Evolutionary conservation across 2,329 filamentous ascomycete genomes (phyloP).

Genomic region (Fragosphaeria purpurea): DNA sequence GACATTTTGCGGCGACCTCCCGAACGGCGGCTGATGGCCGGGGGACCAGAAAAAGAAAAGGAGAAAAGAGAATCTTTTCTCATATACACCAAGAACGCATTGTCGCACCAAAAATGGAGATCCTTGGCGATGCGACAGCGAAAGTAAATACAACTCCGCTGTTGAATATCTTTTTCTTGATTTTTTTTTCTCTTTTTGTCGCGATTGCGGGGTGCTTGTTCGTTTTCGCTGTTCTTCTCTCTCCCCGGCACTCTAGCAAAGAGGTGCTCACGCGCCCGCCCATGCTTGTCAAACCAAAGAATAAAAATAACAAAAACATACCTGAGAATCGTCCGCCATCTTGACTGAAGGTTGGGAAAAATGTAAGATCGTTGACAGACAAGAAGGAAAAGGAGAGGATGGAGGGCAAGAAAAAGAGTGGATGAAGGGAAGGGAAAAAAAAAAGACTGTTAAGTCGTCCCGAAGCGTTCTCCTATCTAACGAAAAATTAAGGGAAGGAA

Average conservation of each 20-base stretch:
- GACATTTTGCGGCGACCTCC: too few relatives aligned
- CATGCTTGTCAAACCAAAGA: background rate
- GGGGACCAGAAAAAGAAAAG: background rate
- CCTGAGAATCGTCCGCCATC: slow-evolving; percentile 47
- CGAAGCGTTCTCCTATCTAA: slow-evolving; percentile 7
- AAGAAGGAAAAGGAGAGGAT: slow-evolving; percentile 6
- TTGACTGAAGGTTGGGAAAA: slow-evolving; percentile 35
- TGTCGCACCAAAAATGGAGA: too few relatives aligned
- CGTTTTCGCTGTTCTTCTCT: slow-evolving; percentile 19
- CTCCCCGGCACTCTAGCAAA: slow-evolving; percentile 15
- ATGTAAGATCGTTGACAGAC: slow-evolving; percentile 12
- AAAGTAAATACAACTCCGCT: background rate
- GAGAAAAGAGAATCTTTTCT: background rate
- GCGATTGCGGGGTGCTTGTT: slow-evolving; percentile 39
- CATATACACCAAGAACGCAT: too few relatives aligned
- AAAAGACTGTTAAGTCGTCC: slow-evolving; percentile 10
- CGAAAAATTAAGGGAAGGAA: slow-evolving; percentile 9
- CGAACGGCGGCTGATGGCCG: too few relatives aligned
- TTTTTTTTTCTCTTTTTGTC: slow-evolving; percentile 6
- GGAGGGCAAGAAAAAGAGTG: slow-evolving; percentile 15
- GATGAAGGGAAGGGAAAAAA: slow-evolving; percentile 15
- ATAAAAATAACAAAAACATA: slow-evolving; percentile 27
- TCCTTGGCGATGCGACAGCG: background rate
- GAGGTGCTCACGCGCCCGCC: slow-evolving; percentile 4
- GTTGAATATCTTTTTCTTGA: background rate